These are phyloP conservation scores for Talinum fruticosum DNA, from an alignment of 148 eudicot genomes.

Conservation along the genomic window DNA sequence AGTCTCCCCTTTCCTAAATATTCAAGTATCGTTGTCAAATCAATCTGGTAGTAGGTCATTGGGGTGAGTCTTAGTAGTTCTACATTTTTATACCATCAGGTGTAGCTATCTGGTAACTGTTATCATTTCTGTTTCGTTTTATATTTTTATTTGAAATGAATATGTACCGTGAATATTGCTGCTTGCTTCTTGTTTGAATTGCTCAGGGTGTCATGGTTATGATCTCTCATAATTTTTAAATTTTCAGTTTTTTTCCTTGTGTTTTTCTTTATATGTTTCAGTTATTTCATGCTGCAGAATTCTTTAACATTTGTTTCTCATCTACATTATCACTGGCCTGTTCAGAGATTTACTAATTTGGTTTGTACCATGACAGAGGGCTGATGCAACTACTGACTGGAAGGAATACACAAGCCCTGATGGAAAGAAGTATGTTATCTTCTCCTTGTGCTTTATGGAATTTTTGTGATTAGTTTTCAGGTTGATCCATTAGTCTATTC, in stretches of 20 bases:
- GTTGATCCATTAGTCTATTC: neutral
- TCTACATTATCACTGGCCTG: neutral
- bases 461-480: neutral
- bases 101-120: neutral
- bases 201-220: neutral
- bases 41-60: slow-evolving; percentile 1
- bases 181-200: neutral
- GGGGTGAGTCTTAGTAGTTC: neutral
- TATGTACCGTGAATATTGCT: neutral
- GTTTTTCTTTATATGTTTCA: neutral
- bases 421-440: slow-evolving; percentile 66
- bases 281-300: neutral
- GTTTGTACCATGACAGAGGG: slow-evolving; percentile 53
- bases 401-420: slow-evolving; percentile 69
- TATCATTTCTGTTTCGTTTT: neutral
- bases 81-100: neutral
- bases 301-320: neutral
- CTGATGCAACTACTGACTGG: slow-evolving; percentile 98
- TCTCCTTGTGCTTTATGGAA: neutral
- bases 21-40: neutral
- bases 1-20: neutral
- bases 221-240: neutral
- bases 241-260: neutral
- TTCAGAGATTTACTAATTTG: neutral
- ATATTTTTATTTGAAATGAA: neutral